These are phyloP conservation scores for Helotiales sp. DNA, from an alignment of 2,329 filamentous ascomycete genomes.

Conservation along the genomic window DNA sequence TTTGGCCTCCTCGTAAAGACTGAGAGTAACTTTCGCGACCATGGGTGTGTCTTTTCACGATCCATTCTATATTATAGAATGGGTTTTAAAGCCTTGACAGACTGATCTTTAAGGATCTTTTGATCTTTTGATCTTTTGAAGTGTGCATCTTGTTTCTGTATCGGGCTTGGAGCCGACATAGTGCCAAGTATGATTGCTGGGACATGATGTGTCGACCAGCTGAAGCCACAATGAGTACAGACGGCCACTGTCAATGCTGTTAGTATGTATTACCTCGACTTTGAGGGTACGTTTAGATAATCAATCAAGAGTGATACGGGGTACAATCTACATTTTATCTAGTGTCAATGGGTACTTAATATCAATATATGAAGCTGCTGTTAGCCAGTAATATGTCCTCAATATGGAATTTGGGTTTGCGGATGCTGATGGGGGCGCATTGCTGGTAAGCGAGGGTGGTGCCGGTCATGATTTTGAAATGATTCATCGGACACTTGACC, in stretches of 20 bases:
- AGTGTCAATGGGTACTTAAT: too few species aligned
- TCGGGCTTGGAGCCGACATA: neutral
- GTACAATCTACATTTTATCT: too few species aligned
- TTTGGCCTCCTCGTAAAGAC: neutral
- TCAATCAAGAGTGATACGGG: too few species aligned
- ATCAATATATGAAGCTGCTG: neutral
- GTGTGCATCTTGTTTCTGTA: neutral
- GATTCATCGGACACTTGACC: neutral
- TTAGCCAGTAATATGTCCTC: too few species aligned
- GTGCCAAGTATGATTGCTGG: neutral
- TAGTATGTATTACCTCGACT: too few species aligned
- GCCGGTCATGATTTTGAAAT: neutral
- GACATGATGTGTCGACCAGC: too few species aligned
- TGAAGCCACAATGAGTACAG: too few species aligned
- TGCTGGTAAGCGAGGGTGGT: neutral
- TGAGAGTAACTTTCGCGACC: neutral
- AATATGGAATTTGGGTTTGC: neutral
- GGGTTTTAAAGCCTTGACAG: too few species aligned
- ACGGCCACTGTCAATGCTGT: too few species aligned
- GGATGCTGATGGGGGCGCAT: neutral
- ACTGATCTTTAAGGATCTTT: too few species aligned
- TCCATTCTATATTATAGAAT: neutral
- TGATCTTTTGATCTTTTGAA: neutral
- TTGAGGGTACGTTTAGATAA: too few species aligned
- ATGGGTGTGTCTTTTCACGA: neutral